phyloP scores from a whole-genome alignment of 208 protist species.

The Wallacemonas sp. region DNA sequence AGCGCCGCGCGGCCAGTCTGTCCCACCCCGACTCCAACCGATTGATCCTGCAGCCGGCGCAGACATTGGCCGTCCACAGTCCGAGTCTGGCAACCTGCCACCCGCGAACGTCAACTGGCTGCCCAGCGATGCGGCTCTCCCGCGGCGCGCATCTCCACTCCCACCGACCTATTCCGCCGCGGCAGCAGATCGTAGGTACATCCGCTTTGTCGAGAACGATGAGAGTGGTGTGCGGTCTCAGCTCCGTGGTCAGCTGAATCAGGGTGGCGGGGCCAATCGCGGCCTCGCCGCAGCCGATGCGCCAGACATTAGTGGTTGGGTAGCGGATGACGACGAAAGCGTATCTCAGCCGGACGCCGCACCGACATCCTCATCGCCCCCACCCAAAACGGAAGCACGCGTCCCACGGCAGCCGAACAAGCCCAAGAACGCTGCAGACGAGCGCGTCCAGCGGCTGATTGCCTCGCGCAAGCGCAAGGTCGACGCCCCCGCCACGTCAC shows the following conservation, averaged over 20 bases:
- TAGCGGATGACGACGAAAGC: conserved; percentile 17
- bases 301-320: conserved; percentile 25
- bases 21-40: conserved; percentile 4
- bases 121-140: not conserved
- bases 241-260: not conserved
- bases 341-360: not conserved
- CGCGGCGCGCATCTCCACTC: not conserved
- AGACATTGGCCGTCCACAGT: not conserved
- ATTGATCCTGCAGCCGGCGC: not conserved
- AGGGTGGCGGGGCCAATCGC: not conserved
- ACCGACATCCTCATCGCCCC: not conserved
- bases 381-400: conserved; percentile 9
- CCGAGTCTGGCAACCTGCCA: not conserved
- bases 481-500: conserved; percentile 4
- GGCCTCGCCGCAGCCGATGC: not conserved
- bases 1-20: not conserved
- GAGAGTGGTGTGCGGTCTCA: not conserved
- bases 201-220: conserved; percentile 32
- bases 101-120: not conserved
- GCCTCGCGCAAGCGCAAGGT: conserved; percentile 35
- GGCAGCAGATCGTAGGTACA: conserved; percentile 21
- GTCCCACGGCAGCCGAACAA: conserved; percentile 12
- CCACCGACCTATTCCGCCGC: not conserved
- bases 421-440: conserved; percentile 13
- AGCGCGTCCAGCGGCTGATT: conserved; percentile 37